Conservation (phyloP, 805 yeast species). For the Candida railenensis region DNA sequence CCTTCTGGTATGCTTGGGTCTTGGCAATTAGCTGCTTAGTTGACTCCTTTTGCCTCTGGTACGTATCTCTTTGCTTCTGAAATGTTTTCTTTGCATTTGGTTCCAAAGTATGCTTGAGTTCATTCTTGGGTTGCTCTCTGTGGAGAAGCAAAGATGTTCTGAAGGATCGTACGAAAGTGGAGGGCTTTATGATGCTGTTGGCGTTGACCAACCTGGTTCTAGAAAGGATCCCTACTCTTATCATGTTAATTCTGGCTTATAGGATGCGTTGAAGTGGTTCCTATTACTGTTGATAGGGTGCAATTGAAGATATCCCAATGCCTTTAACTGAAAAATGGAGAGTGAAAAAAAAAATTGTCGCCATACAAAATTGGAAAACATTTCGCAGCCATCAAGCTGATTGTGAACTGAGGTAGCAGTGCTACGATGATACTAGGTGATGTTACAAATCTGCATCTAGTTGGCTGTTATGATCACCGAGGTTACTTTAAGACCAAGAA, state of each 20-base stretch:
- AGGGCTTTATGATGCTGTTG: not conserved
- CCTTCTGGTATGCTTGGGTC: slow-evolving; percentile 3
- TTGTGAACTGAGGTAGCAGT: too few relatives aligned
- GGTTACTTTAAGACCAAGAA: too few relatives aligned
- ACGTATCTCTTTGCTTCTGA: not conserved
- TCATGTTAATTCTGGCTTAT: not conserved
- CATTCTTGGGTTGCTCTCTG: not conserved
- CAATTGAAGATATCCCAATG: too few relatives aligned
- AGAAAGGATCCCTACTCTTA: not conserved
- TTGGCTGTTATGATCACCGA: too few relatives aligned
- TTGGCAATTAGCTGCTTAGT: slow-evolving; percentile 1
- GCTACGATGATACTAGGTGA: too few relatives aligned
- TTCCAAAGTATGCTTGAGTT: not conserved
- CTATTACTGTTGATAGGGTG: too few relatives aligned
- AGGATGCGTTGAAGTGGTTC: not conserved
- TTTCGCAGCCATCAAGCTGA: not conserved
- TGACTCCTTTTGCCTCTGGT: slow-evolving; percentile 1
- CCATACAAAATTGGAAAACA: not conserved
- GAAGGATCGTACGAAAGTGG: not conserved
- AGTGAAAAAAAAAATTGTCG: not conserved
- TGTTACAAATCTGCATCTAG: too few relatives aligned
- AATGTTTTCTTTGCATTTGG: not conserved
- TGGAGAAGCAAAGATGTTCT: not conserved
- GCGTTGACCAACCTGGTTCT: not conserved
- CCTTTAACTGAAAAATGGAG: not conserved